Conservation (phyloP, 441 rosid species). For the Corymbia calophylla region DNA sequence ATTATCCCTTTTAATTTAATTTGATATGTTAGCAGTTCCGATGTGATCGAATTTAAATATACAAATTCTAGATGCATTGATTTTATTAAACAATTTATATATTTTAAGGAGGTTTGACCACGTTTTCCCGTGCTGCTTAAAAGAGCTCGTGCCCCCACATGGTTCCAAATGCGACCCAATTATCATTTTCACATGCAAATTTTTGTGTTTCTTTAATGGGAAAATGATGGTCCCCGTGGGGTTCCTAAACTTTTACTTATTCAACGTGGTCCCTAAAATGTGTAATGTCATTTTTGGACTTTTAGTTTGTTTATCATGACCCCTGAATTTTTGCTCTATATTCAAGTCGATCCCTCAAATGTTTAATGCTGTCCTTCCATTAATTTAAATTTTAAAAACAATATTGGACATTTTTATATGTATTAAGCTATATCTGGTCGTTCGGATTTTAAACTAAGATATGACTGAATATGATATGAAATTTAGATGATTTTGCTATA, state of each 20-base stretch:
- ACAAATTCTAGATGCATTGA: background rate
- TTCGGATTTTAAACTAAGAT: no score
- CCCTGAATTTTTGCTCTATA: no score
- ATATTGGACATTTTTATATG: no score
- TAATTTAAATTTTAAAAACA: no score
- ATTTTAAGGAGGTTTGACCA: background rate
- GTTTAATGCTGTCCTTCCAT: no score
- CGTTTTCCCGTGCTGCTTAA: background rate
- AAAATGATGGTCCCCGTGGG: background rate
- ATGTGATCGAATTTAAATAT: background rate
- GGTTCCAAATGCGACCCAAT: background rate
- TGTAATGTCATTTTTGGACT: no score
- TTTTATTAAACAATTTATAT: background rate
- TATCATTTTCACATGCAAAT: background rate
- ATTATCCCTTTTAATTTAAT: background rate
- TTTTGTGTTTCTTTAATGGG: background rate
- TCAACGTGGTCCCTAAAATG: no score
- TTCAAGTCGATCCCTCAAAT: no score
- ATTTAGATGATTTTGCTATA: no score
- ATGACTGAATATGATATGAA: no score
- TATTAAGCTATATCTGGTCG: no score
- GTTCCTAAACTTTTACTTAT: background rate
- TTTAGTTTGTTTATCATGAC: no score
- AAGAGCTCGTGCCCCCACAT: background rate
- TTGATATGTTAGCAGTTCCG: background rate